Evolutionary conservation across 257 asterid species (phyloP), one percentile per base, ranked within the genome.

Genomic region (Solanum raphanifolium): DNA sequence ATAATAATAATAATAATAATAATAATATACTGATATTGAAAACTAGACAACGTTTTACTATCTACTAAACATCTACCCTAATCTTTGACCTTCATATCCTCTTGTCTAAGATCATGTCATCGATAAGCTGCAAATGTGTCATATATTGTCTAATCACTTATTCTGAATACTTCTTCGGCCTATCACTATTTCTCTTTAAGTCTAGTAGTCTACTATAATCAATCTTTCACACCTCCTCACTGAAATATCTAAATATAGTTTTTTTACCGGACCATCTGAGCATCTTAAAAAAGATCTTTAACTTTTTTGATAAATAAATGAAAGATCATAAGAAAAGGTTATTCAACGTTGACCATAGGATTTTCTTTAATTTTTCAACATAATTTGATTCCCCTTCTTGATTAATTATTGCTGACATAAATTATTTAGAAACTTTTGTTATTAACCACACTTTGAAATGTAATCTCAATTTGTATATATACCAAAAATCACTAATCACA

Each of bases 181-280:
- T 58, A 58, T 21, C 68, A 20, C 13, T 58, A 58, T 20, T 12
- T 58, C 25, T 9, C 25, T 21, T 21, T 8, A 21, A 60, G 3
- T 9, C 6, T 0, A 60, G 29, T 21, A 60, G 3, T 9, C 6
- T 0, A 60, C 68, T 21, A 4, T 21, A 3, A 23, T 60, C 2
- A 60, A 60, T 60, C 29, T 58, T 2, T 58, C 27, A 21, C 68
- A 58, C 13, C 11, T 21, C 10, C 12, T 9, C 12, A 60, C 13
- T 60, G 0, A 60, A 60, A 7, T 23, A 21, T 58, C 12, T 58
- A 21, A 8, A 21, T 21, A 60, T 60, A 0, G 0, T 60, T 9
- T 60, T 60, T 60, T 60, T 2, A 60, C 6, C 0, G 0, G 10
- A 3, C 25, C 12, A 58, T 55, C 65, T 55, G 1, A 58, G 13